Percentiles rank a stretch among this genome's conserved stretches.
Conservation (phyloP, 78 protist genomes). For the Dictyostelium brefeldianum region DNA sequence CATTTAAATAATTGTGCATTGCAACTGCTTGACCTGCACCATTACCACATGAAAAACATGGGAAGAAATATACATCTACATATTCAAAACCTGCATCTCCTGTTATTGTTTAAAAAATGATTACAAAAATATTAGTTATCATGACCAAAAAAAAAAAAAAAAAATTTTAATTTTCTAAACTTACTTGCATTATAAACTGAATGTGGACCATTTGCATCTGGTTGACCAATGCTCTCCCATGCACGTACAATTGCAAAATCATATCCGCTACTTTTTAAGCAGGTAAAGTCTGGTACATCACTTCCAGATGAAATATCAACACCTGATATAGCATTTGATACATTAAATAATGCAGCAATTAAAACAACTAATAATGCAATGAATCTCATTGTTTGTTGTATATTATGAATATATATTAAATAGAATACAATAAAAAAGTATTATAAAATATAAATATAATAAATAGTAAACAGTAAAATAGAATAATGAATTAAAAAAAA, state of each 20-base stretch:
- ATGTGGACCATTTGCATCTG: conserved; percentile 37
- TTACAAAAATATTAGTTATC: too few species aligned
- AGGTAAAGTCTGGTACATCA: not conserved
- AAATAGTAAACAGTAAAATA: too few species aligned
- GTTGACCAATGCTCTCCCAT: not conserved
- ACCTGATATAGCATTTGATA: conserved; percentile 28
- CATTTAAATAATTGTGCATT: not conserved
- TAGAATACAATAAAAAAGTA: too few species aligned
- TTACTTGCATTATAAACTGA: conserved; percentile 23
- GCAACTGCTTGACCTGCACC: conserved; percentile 11
- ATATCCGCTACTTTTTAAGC: conserved; percentile 28
- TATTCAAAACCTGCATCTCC: conserved; percentile 25
- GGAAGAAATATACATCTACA: conserved; percentile 65
- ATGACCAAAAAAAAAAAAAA: too few species aligned
- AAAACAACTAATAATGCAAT: not conserved
- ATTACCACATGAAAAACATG: conserved; percentile 69
- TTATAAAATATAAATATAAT: too few species aligned
- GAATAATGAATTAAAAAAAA: too few species aligned
- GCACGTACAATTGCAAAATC: conserved; percentile 49
- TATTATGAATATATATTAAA: too few species aligned
- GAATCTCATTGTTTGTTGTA: not conserved
- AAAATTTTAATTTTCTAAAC: too few species aligned
- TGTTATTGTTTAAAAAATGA: too few species aligned
- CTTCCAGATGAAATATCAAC: conserved; percentile 60
- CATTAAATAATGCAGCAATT: not conserved